These are phyloP conservation scores for Nemophila menziesii DNA, from an alignment of 257 asterid species.

Conservation along the genomic window DNA sequence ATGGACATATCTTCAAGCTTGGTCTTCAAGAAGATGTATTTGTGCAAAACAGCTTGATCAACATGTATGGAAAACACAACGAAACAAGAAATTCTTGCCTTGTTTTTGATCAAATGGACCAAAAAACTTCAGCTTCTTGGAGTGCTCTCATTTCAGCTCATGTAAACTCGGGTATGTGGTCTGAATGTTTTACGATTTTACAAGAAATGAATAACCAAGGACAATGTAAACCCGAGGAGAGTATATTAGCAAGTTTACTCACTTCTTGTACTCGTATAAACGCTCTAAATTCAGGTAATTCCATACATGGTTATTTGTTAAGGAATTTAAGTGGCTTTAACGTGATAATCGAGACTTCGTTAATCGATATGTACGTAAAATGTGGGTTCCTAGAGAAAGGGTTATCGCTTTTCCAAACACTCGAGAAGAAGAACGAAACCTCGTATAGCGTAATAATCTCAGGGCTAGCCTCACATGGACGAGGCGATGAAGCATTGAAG, in stretches of 20 bases:
- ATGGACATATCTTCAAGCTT: constrained; percentile 47
- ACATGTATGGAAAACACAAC: constrained; percentile 68
- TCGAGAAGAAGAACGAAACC: constrained; percentile 34
- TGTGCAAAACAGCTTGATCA: constrained; percentile 64
- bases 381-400: constrained; percentile 61
- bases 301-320: constrained; percentile 43
- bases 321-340: constrained; percentile 57
- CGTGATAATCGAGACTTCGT: constrained; percentile 49
- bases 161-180: constrained; percentile 49
- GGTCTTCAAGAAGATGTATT: constrained; percentile 51
- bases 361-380: constrained; percentile 54
- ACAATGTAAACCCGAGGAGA: constrained; percentile 61
- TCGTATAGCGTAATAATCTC: constrained; percentile 59
- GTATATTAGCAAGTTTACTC: constrained; percentile 58
- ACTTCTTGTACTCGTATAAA: constrained; percentile 63
- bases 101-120: constrained; percentile 42
- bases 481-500: constrained; percentile 40
- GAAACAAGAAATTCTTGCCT: constrained; percentile 19
- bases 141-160: constrained; percentile 63
- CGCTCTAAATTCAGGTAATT: constrained; percentile 43
- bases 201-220: constrained; percentile 32
- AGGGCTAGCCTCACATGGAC: constrained; percentile 57
- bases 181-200: constrained; percentile 46
- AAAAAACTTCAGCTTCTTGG: constrained; percentile 70
- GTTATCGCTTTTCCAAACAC: constrained; percentile 33